Percentiles rank a stretch among this genome's conserved stretches.
These are phyloP conservation scores for Podospora pseudoanserina DNA, from an alignment of 495 filamentous ascomycete species.

Conservation along the genomic window DNA sequence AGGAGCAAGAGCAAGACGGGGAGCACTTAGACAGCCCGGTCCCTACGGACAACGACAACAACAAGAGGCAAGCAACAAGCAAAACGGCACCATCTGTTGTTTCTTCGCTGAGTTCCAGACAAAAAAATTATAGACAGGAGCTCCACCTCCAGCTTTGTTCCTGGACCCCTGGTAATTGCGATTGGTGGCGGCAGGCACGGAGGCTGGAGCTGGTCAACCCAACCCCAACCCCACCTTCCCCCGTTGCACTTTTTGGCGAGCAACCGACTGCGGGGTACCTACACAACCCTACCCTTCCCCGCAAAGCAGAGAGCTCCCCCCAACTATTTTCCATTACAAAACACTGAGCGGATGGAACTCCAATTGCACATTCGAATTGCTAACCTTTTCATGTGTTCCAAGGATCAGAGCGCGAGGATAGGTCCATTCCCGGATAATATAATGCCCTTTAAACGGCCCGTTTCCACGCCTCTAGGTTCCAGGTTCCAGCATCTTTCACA, in stretches of 20 bases:
- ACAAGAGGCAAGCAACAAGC: conserved; percentile 18
- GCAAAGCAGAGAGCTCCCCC: not conserved
- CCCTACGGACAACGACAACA: not conserved
- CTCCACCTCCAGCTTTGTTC: conserved; percentile 16
- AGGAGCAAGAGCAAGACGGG: conserved; percentile 22
- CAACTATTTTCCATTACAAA: not conserved
- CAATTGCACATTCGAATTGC: not conserved
- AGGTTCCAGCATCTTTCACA: not conserved
- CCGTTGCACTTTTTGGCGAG: not conserved
- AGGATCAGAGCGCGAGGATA: not conserved
- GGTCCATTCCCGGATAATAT: not conserved
- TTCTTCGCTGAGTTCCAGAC: not conserved
- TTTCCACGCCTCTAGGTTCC: not conserved
- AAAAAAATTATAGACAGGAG: conserved; percentile 14
- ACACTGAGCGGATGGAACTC: not conserved
- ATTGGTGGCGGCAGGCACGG: not conserved
- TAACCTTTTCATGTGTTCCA: not conserved
- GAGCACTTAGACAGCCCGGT: conserved; percentile 16
- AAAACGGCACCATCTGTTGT: conserved; percentile 6
- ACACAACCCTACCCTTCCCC: not conserved
- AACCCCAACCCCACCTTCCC: not conserved
- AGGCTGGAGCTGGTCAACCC: not conserved
- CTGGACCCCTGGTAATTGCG: not conserved
- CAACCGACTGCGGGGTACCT: conserved; percentile 3
- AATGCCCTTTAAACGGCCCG: not conserved